Percentiles rank a stretch among this genome's conserved stretches.
These are phyloP conservation scores for Lichtheimia hyalospora DNA, from an alignment of 371 early-diverging fungal genomes.

Conservation along the genomic window DNA sequence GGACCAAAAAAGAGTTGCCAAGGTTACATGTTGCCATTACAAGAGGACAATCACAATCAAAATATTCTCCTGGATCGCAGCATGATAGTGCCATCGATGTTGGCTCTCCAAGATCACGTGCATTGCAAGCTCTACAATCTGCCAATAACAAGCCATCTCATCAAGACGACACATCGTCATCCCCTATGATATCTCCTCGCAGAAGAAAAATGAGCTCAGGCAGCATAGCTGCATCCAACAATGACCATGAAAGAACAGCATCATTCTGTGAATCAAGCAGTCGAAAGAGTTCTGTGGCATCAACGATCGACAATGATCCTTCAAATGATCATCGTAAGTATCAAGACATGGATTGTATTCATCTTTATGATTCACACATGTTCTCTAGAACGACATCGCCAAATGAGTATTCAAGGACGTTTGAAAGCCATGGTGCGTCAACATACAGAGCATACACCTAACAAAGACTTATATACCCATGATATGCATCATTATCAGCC, in stretches of 20 bases:
- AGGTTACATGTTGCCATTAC: not conserved
- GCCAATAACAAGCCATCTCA: no score
- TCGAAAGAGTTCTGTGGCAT: conserved; percentile 16
- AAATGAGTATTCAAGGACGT: conserved; percentile 29
- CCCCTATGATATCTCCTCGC: no score
- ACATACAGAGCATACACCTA: conserved; percentile 14
- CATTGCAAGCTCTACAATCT: no score
- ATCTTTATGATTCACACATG: no score
- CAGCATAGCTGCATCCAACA: no score
- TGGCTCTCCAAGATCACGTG: conserved; percentile 1
- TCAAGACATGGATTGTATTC: no score
- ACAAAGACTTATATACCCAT: conserved; percentile 13
- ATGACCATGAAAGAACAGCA: no score
- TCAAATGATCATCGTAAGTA: not conserved
- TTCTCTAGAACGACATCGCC: conserved; percentile 16
- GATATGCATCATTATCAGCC: conserved; percentile 1
- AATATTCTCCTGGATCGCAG: conserved; percentile 17
- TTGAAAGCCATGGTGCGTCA: conserved; percentile 35
- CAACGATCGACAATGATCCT: not conserved
- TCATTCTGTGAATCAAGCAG: no score
- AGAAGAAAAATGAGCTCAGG: no score
- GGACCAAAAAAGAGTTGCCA: no score
- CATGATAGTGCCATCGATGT: conserved; percentile 1
- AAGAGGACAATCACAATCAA: conserved; percentile 13
- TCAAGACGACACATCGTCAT: no score